These are phyloP conservation scores for Macadamia tetraphylla DNA, from an alignment of 164 flowering plant genomes.

Conservation along the genomic window DNA sequence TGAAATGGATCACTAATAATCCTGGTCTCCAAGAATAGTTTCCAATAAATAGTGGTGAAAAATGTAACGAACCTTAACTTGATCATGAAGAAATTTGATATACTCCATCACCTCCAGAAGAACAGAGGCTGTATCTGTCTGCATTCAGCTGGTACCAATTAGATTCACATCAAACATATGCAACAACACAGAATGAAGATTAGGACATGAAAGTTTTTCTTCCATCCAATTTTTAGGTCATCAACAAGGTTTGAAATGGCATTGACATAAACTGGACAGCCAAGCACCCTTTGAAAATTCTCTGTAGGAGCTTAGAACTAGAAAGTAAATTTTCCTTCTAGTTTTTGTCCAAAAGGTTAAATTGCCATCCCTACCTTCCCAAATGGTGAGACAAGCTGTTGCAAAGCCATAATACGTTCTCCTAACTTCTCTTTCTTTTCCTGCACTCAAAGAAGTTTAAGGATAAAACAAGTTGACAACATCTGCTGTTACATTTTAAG, in stretches of 20 bases:
- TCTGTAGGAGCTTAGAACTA: too few species aligned
- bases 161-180: constrained; percentile 1
- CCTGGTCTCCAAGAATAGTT: too few species aligned
- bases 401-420: constrained; percentile 62
- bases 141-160: constrained; percentile 17
- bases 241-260: too few species aligned
- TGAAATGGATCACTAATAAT: too few species aligned
- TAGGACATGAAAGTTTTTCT: too few species aligned
- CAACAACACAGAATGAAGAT: too few species aligned
- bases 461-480: not conserved
- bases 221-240: too few species aligned
- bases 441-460: constrained; percentile 24
- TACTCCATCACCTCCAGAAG: constrained; percentile 82
- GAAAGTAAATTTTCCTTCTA: not conserved
- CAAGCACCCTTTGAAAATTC: too few species aligned
- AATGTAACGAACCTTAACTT: constrained; percentile 57
- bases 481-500: too few species aligned
- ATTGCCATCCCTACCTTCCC: constrained; percentile 57
- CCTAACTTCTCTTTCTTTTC: constrained; percentile 82
- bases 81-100: constrained; percentile 83
- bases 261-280: too few species aligned
- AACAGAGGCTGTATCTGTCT: constrained; percentile 95
- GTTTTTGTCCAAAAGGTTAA: too few species aligned
- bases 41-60: too few species aligned
- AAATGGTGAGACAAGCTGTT: constrained; percentile 88